Evolutionary conservation across 176 grass and related monocot species (phyloP), one percentile per base, ranked within the genome.

Genomic region (Cymbopogon citratus): DNA sequence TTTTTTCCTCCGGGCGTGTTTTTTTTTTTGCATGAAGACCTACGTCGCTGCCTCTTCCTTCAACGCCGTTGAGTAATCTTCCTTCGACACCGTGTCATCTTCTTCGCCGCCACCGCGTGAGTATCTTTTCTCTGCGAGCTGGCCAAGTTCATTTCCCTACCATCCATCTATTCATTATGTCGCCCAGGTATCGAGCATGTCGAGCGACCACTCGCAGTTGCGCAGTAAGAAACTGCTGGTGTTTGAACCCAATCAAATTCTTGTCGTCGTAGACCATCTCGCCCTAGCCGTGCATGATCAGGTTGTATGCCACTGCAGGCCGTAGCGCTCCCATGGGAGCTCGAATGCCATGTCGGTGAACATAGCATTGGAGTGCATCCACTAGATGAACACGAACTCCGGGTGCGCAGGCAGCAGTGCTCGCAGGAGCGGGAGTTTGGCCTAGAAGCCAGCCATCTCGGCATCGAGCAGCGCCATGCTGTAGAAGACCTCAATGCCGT

Each of bases 341-440:
- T 99, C 97, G 39, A 99, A 99, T 6, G 83, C 93, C 97, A 99
- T 99, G 87, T 96, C 93, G 61, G 87, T 89, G 88, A 99, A 96
- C 97, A 99, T 96, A 60, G 97, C 97, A 69, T 96, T 93, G 0
- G 93, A 96, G 88, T 99, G 93, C 97, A 99, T 99, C 97, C 97
- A 99, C 97, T 93, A 99, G 41, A 99, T 81, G 87, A 99, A 95
- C 93, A 96, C 96, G 2, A 91, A 71, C 87, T 99, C 97, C 6
- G 97, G 97, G 74, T 99, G 96, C 19, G 87, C 91, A 21, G 96
- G 83, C 29, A 99, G 83, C 73, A 99, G 97, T 3, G 97, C 91
- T 38, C 93, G 91, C 52, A 99, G 88, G 83, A 99, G 84, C 6
- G 97, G 97, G 34, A 99, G 87, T 76, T 99, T 99, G 6, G 97